Evolutionary conservation across 306 rosid species (phyloP), one percentile per base, ranked within the genome.

Genomic region (Abrus precatorius): DNA sequence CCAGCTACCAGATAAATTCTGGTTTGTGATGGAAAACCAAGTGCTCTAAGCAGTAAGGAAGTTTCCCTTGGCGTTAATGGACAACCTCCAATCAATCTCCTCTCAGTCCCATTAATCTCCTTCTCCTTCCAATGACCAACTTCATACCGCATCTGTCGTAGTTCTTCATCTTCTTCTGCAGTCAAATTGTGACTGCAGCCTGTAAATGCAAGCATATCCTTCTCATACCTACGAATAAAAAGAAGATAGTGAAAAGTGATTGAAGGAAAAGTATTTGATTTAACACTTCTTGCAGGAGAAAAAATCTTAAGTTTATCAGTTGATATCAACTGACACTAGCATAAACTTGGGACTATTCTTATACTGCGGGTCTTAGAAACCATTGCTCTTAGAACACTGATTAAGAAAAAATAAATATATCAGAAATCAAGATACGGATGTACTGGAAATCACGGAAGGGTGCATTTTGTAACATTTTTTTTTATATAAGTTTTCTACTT

Each of bases 121-220:
- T 65, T 65, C 71, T 65, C 71, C 71, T 65, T 65, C 71, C 71
- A 65, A 52, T 65, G 71, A 14, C 71, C 52, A 20, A 65, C 71
- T 40, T 65, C 52, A 4, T 65, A 1, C 6, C 71, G 71, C 71
- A 65, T 41, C 34, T 65, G 33, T 20, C 71, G 71, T 14, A 65
- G 71, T 20, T 65, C 71, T 41, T 65, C 71, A 41, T 65, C 71
- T 65, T 65, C 52, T 44, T 65, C 71, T 40, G 71, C 71, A 20
- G 71, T 65, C 71, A 65, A 65, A 65, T 65, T 65, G 71, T 65
- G 71, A 7, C 71, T 65, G 52, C 71, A 65, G 32, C 71, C 71
- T 7, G 71, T 65, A 65, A 65, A 65, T 41, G 71, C 71, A 20
- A 65, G 52, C 71, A 65, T 65, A 41, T 65, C 71, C 52, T 65